Evolutionary conservation across 192 early-diverging fungal genomes (phyloP), one percentile per base, ranked within the genome.

Genomic region (Gigaspora rosea): DNA sequence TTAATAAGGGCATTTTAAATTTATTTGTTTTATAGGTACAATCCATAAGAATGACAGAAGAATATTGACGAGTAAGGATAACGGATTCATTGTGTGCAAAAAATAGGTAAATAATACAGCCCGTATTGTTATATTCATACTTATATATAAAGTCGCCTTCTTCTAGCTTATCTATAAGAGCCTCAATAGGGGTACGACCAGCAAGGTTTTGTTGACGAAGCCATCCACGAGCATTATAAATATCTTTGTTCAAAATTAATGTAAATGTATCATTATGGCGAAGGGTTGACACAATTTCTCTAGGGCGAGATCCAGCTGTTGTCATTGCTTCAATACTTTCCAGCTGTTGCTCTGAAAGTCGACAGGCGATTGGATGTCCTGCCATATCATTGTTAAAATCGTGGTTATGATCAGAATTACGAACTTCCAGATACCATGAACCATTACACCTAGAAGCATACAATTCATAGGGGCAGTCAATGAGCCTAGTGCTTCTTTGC

Each of bases 51-150:
- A 41, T 41, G 36, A 41, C 4, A n/a, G 18, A 65, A 65, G 32
- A 65, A 65, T 65, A 65, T 65, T 65, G 32, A 35, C 16, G 16
- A 65, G 64, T 65, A 65, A 65, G 35, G 35, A 36, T 36, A 65
- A 41, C 10, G 35, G 35, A 65, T 65, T 65, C 16, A 46, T 65
- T 65, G 35, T 65, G 35, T 65, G 16, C 16, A 65, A 32, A 64
- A 18, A 65, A 65, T 36, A 65, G 35, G 35, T 65, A 46, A 65
- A 4, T 65, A 46, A 65, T 65, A 65, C 16, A 65, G 16, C 16
- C 64, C 36, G 36, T 46, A 65, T 65, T 65, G 18, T 65, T 16
- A 65, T 13, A 46, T 65, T 65, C 35, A 36, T 65, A 65, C 35
- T 65, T 3, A 65, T 65, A 65, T 15, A 36, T 59, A 36, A 64